Evolutionary conservation across 371 early-diverging fungal species (phyloP), one percentile per base, ranked within the genome.

Genomic region (Mortierella sp.): DNA sequence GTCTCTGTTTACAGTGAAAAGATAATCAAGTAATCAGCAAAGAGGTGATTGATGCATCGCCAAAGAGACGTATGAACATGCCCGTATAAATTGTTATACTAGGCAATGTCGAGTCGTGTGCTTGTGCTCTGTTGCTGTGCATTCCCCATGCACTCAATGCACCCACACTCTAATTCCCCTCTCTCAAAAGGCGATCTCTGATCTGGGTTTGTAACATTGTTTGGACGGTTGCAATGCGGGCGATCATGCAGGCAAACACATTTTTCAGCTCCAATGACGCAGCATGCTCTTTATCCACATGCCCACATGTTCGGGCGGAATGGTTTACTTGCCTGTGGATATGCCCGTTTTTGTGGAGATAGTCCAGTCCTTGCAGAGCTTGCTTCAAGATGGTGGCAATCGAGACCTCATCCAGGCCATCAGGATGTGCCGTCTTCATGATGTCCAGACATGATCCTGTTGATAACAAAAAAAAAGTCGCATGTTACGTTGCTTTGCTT

Each of bases 361-460:
- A 96, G 16, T 89, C 90, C 43, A 95, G 59, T 9, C 94, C 97
- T 65, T 93, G 90, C 41, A 94, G 72, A 6, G 92, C 89, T 68
- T 95, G 95, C 51, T 91, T 91, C n/a, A 95, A 73, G 48, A 96
- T 94, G 21, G 93, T 91, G 10, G 94, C 94, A 49, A 95, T 93
- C 19, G 83, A 80, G 10, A 78, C 59, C 81, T 96, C 96, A 28
- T 96, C 96, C 53, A 96, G 83, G 1, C 96, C 96, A 30, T 93
- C 90, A 7, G 93, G 89, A 71, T 86, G 90, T 7, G 88, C 86
- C 9, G 89, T 88, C 78, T 92, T 93, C 93, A 96, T 93, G 57
- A 96, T 94, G 70, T 96, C 95, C 13, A 95, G 82, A 58, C 94
- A 92, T 1, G 94, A 93, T n/a, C 94, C 87, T 84, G 64, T 42